A percentile compares a stretch with the other conserved stretches of the same genome.
Evolutionary conservation across 1,284 basidiomycete species (phyloP).

Genomic region (Boletus semigastroideus): DNA sequence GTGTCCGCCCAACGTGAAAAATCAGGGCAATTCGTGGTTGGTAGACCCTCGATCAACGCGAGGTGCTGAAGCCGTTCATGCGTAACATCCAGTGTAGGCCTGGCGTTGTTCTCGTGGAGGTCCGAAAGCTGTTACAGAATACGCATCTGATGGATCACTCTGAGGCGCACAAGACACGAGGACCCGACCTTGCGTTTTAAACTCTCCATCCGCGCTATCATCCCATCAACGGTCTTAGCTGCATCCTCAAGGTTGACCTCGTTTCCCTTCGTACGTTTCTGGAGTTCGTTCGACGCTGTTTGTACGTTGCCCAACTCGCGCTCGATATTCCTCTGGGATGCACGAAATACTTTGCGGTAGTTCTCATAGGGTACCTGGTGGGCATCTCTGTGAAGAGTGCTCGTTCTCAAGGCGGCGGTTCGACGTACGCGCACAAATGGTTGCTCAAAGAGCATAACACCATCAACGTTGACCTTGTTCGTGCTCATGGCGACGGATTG

Average conservation of each 20-base stretch:
- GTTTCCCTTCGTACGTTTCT: conserved; percentile 41
- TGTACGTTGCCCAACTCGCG: conserved; percentile 69
- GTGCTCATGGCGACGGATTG: conserved; percentile 36
- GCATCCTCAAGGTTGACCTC: conserved; percentile 50
- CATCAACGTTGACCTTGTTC: conserved; percentile 66
- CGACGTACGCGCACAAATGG: conserved; percentile 74
- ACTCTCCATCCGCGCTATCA: conserved; percentile 73
- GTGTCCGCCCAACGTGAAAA: conserved; percentile 77
- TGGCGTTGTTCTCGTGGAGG: conserved; percentile 62
- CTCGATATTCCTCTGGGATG: conserved; percentile 77
- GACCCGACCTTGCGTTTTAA: conserved; percentile 76
- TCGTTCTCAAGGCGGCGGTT: conserved; percentile 10
- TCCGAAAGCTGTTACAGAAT: conserved; percentile 57
- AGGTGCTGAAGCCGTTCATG: conserved; percentile 73
- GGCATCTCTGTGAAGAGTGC: conserved; percentile 13
- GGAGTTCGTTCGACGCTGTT: conserved; percentile 53
- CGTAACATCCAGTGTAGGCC: conserved; percentile 69
- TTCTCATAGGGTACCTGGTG: conserved; percentile 82
- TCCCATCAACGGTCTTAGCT: conserved; percentile 63
- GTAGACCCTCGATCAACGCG: conserved; percentile 55
- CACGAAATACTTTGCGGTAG: conserved; percentile 80
- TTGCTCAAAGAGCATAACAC: conserved; percentile 84
- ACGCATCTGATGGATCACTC: conserved; percentile 15
- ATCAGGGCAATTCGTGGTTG: conserved; percentile 51
- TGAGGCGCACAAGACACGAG: conserved; percentile 14